Base-by-base conservation (phyloP, 2,329 filamentous ascomycete genomes). In the Proliferodiscus dingleyae region DNA sequence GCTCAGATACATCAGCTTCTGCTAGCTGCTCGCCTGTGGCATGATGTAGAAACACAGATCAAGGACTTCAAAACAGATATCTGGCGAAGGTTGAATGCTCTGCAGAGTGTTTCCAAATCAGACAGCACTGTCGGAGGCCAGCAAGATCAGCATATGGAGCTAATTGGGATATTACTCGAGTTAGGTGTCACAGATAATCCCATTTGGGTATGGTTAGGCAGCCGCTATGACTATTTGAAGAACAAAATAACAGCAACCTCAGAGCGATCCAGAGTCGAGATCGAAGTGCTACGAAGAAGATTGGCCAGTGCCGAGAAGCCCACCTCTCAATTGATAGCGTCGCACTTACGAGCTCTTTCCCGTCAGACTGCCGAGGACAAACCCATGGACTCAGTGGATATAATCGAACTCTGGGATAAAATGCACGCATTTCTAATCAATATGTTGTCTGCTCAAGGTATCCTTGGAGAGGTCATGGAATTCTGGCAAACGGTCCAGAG, bases 121-220 rank as follows among this genome's bases (percentile, higher is more conserved):
- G 53, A 57, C 8, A 50, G 47, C 18, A 29, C 41, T 9, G 32
- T 47, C 23, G 47, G 51, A n/a, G 41, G 36, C 42, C 72, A 78
- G 5, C 88, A 91, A 61, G 89, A 95, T 56, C 78, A 83, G 63
- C 86, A 96, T 60, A 89, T 96, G 80, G 89, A 95, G 62, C 73
- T 96, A 38, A 97, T 98, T 44, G 77, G 82, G 18, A 74, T 96
- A 28, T 74, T 98, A 43, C 71, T 98, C n/a, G 91, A 98, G 65
- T 73, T 98, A 16, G 94, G 93, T 5, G 89, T 95, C 2, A 86
- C 95, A 8, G 89, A 97, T 49, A 98, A 95, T 58, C 93, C 93
- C 1, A 95, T 98, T 51, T 95, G 88, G 87, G 78, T 94, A 9
- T 98, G 93, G 90, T 79, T 98, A 21, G 72, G 91, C 45, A 95